phyloP scores from a whole-genome alignment of 2,329 filamentous ascomycete species.

The Plectosphaerella plurivora region DNA sequence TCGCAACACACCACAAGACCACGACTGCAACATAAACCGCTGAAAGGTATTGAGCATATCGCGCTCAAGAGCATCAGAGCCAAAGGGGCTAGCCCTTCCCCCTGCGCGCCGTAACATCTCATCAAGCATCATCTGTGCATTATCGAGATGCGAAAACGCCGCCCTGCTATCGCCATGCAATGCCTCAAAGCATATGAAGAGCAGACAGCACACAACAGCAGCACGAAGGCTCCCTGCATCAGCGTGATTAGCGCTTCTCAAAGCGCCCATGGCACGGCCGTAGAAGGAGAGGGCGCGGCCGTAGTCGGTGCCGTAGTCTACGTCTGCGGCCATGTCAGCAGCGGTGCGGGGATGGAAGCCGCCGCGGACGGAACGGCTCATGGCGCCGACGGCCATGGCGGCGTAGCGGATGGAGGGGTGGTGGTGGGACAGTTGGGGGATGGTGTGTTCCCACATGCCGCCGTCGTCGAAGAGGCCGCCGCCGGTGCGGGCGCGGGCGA shows the following conservation, averaged over 20 bases:
- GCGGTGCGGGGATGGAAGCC: slow-evolving; percentile 4
- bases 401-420: slow-evolving; percentile 29
- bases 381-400: slow-evolving; percentile 30
- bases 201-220: slow-evolving; percentile 28
- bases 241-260: slow-evolving; percentile 14
- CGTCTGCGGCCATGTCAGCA: slow-evolving; percentile 6
- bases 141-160: slow-evolving; percentile 28
- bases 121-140: slow-evolving; percentile 29
- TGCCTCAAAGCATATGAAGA: slow-evolving; percentile 32
- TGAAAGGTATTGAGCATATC: slow-evolving; percentile 23
- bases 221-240: slow-evolving; percentile 15
- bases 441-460: slow-evolving; percentile 27
- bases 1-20: slow-evolving; percentile 17
- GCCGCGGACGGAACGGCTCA: slow-evolving; percentile 16
- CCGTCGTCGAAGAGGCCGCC: slow-evolving; percentile 24
- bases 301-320: slow-evolving; percentile 16
- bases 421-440: slow-evolving; percentile 26
- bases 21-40: slow-evolving; percentile 21
- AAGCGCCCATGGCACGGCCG: slow-evolving; percentile 23
- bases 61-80: slow-evolving; percentile 15
- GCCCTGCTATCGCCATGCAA: slow-evolving; percentile 28
- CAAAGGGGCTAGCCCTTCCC: not conserved
- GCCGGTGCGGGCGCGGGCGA: slow-evolving; percentile 15
- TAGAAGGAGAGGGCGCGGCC: slow-evolving; percentile 26
- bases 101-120: slow-evolving; percentile 18